These are phyloP conservation scores for Stemphylium beticola DNA, from an alignment of 2,329 filamentous ascomycete species.

Conservation along the genomic window DNA sequence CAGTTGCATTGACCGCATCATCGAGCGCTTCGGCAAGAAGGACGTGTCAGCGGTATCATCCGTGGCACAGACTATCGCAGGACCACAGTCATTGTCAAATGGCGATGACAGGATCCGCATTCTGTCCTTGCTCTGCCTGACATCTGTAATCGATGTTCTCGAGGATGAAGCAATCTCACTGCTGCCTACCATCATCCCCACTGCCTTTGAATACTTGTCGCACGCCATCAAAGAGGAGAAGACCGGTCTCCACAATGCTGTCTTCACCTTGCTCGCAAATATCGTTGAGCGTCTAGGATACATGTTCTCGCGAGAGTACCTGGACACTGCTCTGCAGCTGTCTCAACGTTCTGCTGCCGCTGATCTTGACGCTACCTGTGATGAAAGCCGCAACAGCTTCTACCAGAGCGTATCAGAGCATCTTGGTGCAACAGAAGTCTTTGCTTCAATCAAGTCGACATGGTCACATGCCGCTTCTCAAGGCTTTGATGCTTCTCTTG, in stretches of 20 bases:
- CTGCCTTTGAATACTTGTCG: conserved; percentile 73
- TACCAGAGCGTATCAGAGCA: conserved; percentile 77
- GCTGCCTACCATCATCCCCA: conserved; percentile 75
- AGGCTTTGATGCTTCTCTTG: conserved; percentile 64
- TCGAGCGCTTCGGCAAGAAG: conserved; percentile 94
- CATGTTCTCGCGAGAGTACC: conserved; percentile 79
- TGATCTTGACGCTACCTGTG: conserved; percentile 65
- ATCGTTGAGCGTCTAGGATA: conserved; percentile 85
- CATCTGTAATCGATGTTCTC: conserved; percentile 86
- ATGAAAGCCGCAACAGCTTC: conserved; percentile 71
- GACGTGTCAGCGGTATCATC: conserved; percentile 77
- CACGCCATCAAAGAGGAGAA: conserved; percentile 64
- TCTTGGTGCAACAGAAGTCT: conserved; percentile 77
- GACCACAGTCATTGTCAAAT: conserved; percentile 77
- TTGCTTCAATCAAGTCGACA: conserved; percentile 73
- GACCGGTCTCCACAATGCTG: conserved; percentile 76
- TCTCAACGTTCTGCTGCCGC: conserved; percentile 74
- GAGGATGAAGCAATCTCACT: conserved; percentile 85
- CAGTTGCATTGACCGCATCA: conserved; percentile 88
- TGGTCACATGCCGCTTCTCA: conserved; percentile 69
- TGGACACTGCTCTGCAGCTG: conserved; percentile 73
- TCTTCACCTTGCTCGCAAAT: conserved; percentile 78
- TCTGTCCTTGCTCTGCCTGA: conserved; percentile 86
- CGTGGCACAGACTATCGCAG: conserved; percentile 78
- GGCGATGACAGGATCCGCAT: conserved; percentile 74